A percentile compares a stretch with the other conserved stretches of the same genome.
Evolutionary conservation across 768 basidiomycete species (phyloP).

Genomic region (Hypsizygus marmoreus): DNA sequence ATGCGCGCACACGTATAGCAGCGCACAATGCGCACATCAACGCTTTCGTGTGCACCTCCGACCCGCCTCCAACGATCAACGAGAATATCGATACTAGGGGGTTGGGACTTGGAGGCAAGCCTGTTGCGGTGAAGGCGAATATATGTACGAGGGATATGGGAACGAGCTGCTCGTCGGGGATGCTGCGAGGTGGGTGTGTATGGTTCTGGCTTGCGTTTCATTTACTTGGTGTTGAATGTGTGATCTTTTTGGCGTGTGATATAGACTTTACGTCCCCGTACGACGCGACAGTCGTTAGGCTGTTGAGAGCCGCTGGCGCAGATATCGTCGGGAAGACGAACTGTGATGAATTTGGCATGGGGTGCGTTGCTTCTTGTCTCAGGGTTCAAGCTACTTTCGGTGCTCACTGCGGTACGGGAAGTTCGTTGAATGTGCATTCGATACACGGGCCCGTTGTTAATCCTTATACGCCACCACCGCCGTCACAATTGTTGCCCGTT

Average conservation of each 20-base stretch:
- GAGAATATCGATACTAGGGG: constrained; percentile 9
- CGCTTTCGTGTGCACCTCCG: constrained; percentile 49
- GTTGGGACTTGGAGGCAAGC: constrained; percentile 37
- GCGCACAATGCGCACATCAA: constrained; percentile 49
- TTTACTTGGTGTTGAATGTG: not conserved
- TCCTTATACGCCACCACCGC: constrained; percentile 46
- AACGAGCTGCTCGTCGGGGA: constrained; percentile 75
- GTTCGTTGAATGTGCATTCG: constrained; percentile 79
- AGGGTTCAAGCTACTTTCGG: not conserved
- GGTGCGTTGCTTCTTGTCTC: constrained; percentile 47
- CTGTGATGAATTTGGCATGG: constrained; percentile 99
- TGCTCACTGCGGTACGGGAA: constrained; percentile 36
- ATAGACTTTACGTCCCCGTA: constrained; percentile 78
- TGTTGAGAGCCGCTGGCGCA: constrained; percentile 65
- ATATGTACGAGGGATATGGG: constrained; percentile 69
- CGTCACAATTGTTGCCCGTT: no score
- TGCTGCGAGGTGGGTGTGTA: constrained; percentile 57
- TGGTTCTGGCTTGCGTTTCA: not conserved
- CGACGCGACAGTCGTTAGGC: constrained; percentile 80
- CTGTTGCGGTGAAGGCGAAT: constrained; percentile 84
- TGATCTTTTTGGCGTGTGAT: not conserved
- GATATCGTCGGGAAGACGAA: constrained; percentile 86
- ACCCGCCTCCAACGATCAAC: constrained; percentile 8
- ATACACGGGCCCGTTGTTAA: constrained; percentile 80
- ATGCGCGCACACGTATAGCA: constrained; percentile 25